Conservation (phyloP, 306 rosid species). For the Erythrophleum fordii region DNA sequence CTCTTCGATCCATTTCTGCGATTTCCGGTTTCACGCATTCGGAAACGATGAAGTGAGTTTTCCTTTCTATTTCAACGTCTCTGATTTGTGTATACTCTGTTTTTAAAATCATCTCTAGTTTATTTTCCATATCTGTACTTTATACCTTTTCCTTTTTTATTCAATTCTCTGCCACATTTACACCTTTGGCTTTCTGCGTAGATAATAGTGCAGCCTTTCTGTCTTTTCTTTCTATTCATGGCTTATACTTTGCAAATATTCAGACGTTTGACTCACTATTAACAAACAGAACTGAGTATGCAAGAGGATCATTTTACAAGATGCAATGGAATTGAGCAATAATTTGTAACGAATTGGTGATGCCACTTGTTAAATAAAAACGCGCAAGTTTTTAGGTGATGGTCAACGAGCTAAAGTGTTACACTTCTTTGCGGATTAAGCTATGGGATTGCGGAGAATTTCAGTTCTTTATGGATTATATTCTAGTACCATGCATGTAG, state of each 20-base stretch:
- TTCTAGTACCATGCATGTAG: neutral
- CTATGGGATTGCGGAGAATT: neutral
- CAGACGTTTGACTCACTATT: neutral
- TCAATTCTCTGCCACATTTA: neutral
- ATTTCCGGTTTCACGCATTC: constrained; percentile 35
- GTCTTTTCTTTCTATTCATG: neutral
- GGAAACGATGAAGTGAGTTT: constrained; percentile 67
- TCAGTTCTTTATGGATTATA: constrained; percentile 14
- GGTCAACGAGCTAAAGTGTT: neutral
- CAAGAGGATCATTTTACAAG: constrained; percentile 1
- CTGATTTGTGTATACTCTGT: neutral
- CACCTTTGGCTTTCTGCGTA: neutral
- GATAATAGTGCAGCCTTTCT: neutral
- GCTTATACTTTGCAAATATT: neutral
- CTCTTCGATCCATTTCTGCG: constrained; percentile 45
- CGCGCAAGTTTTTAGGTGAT: neutral
- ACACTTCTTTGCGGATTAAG: neutral
- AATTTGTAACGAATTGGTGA: neutral
- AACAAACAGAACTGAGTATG: neutral
- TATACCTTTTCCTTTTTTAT: neutral
- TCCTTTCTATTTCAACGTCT: neutral
- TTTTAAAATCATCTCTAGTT: neutral
- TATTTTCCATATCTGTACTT: constrained; percentile 1
- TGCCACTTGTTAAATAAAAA: neutral
- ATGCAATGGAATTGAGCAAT: neutral